Conservation (phyloP, 768 basidiomycete genomes). For the Tephrocybe sp. region DNA sequence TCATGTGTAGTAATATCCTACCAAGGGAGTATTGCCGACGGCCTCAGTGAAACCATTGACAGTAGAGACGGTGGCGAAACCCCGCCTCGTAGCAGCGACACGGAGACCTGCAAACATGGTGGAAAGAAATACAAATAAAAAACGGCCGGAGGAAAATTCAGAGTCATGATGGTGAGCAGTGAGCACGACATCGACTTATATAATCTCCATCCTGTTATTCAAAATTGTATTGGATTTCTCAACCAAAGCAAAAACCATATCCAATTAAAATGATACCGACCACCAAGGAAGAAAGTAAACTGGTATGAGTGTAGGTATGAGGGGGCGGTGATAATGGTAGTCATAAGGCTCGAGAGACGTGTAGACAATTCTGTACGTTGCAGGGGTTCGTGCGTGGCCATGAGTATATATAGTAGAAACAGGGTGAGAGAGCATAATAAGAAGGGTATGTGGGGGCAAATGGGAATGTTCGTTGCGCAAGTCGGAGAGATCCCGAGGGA, state of each 20-base stretch:
- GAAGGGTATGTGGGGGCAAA: conserved; percentile 31
- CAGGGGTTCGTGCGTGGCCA: conserved; percentile 39
- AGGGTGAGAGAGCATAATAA: conserved; percentile 26
- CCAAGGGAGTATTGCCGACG: conserved; percentile 92
- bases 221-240: not conserved
- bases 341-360: conserved; percentile 33
- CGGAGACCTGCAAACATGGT: conserved; percentile 35
- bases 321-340: conserved; percentile 24
- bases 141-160: not conserved
- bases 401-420: conserved; percentile 34
- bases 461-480: conserved; percentile 22
- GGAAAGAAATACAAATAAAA: conserved; percentile 16
- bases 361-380: conserved; percentile 34
- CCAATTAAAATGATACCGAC: conserved; percentile 22
- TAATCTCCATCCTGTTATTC: conserved; percentile 23
- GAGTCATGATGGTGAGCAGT: conserved; percentile 17
- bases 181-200: conserved; percentile 40
- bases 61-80: conserved; percentile 38
- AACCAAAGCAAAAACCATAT: conserved; percentile 12
- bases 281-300: conserved; percentile 21
- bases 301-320: conserved; percentile 23
- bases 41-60: conserved; percentile 85
- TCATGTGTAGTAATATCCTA: conserved; percentile 33
- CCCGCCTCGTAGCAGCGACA: conserved; percentile 26
- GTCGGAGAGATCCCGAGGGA: conserved; percentile 15